Base-by-base conservation (phyloP, 2,329 filamentous ascomycete species). In the Verticillium nubilum region DNA sequence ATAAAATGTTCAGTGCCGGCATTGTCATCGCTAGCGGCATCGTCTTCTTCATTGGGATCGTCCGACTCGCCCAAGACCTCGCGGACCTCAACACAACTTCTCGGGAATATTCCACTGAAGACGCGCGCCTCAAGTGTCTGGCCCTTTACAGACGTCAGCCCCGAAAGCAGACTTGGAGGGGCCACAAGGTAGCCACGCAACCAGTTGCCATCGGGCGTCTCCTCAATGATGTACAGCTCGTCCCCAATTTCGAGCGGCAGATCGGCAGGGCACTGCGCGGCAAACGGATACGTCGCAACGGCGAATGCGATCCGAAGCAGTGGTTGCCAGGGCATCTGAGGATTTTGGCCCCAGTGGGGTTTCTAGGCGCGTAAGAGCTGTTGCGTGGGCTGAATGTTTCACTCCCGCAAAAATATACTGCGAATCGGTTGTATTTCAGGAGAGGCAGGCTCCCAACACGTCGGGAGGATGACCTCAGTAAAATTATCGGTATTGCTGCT, bases 171-270 rank as follows among this genome's bases (percentile, higher is more conserved):
- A 67, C 92, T 97, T 23, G 95, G 95, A 57, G 95, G 94, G 64
- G 95, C 92, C 66, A 99, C 90, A 61, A 99, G 83, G 75, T 99
- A 99, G 61, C 95, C 95, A 58, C 95, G 89, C 75, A 94, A 90
- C 96, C 95, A 99, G 72, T 91, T 86, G 68, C 90, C 91, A 76
- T 96, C 86, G 25, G 92, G 89, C 42, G 94, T 96, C 76, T 98
- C 92, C 76, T 98, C 94, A 71, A 99, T 97, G 66, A 99, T 96
- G 78, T 99, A 99, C 65, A 99, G 82, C 77, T 99, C 95, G 83
- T 99, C 95, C 73, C 95, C 95, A 64, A 99, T 91, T 76, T 99
- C 93, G 72, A 99, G 88, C 10, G 96, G 95, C 23, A 99, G 87
- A 76, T 99, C 95, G 73, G 92, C 91, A 58, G 92, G 86, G 65